Evolutionary conservation across 2,329 filamentous ascomycete species (phyloP).

Genomic region (Phyllosticta ampelicida): DNA sequence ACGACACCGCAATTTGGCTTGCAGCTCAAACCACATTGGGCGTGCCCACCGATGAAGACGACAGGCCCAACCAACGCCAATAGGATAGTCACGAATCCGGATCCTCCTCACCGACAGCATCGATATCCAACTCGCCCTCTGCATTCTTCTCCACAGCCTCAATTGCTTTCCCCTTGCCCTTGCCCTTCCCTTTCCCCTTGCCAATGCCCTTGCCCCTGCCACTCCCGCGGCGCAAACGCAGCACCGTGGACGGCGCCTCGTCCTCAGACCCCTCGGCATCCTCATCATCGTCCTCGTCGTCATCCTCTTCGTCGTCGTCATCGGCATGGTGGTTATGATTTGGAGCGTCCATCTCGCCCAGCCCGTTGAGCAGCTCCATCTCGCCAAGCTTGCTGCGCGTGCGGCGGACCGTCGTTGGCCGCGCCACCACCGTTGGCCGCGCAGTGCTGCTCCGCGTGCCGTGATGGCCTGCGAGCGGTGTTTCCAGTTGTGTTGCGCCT

Average conservation of each 20-base stretch:
- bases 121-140: constrained; percentile 16
- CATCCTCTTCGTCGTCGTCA: neutral
- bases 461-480: constrained; percentile 22
- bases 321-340: neutral
- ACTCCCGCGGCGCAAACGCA: constrained; percentile 15
- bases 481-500: constrained; percentile 18
- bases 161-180: constrained; percentile 16
- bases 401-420: constrained; percentile 22
- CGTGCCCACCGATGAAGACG: too few species aligned
- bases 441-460: constrained; percentile 2
- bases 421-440: constrained; percentile 20
- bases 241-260: constrained; percentile 3
- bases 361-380: constrained; percentile 25
- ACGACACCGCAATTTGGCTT: too few species aligned
- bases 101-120: constrained; percentile 10
- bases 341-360: neutral
- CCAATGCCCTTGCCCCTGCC: constrained; percentile 17
- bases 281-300: neutral
- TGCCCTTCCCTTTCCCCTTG: constrained; percentile 10
- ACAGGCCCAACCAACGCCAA: neutral
- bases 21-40: too few species aligned
- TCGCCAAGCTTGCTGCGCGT: constrained; percentile 35
- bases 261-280: neutral
- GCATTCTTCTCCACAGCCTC: constrained; percentile 18
- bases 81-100: constrained; percentile 4